phyloP scores from a whole-genome alignment of 306 rosid genomes.

The Medicago ruthenica region DNA sequence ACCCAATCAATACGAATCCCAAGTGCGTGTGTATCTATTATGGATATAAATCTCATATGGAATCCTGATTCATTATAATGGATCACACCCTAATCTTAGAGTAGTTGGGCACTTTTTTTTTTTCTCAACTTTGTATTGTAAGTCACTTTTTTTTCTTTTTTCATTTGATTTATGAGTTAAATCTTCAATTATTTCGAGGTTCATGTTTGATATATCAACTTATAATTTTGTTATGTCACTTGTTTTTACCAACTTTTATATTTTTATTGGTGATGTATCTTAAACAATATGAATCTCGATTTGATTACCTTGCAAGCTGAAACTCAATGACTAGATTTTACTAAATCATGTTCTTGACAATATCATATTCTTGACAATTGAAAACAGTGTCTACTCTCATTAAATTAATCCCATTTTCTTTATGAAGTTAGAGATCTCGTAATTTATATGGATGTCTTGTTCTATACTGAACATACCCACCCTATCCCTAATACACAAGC shows the following conservation, averaged over 20 bases:
- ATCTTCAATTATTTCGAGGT: not conserved
- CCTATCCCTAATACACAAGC: not conserved
- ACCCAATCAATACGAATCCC: not conserved
- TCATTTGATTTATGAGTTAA: not conserved
- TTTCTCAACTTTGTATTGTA: not conserved
- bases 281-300: not conserved
- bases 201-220: not conserved
- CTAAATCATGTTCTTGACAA: not conserved
- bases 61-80: not conserved
- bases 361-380: slow-evolving; percentile 10
- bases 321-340: slow-evolving; percentile 22
- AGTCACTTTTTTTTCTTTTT: not conserved
- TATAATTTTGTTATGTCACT: not conserved
- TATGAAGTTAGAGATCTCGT: slow-evolving; percentile 13
- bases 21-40: not conserved
- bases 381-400: slow-evolving; percentile 23
- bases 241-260: too few species aligned
- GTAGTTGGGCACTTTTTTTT: not conserved
- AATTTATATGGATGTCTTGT: slow-evolving; percentile 21
- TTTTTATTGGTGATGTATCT: not conserved
- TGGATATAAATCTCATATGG: not conserved
- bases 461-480: not conserved
- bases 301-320: not conserved
- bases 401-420: slow-evolving; percentile 15
- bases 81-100: not conserved